Base-by-base conservation (phyloP, 2,329 filamentous ascomycete species). In the Dissoconium aciculare region DNA sequence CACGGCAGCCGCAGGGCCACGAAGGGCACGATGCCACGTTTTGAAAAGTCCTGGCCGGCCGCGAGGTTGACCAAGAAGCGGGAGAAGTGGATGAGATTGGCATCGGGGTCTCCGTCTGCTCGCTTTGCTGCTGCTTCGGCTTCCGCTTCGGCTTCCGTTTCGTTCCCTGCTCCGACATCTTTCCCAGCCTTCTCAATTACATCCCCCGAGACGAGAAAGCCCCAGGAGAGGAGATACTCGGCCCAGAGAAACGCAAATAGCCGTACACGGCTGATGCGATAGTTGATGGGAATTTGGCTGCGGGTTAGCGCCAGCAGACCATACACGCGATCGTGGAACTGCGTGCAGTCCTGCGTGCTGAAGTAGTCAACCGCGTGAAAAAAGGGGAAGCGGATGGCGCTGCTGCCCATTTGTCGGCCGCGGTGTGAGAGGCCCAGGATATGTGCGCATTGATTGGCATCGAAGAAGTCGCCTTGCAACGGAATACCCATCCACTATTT, bases 391-490 rank as follows among this genome's bases (percentile, higher is more conserved):
- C 28, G 12, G 17, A 11, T 5, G 9, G 12, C 2, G 17, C 28
- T 24, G 5, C 28, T 23, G 17, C n/a, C n/a, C n/a, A n/a, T n/a
- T n/a, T n/a, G n/a, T n/a, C n/a, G n/a, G n/a, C n/a, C n/a, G n/a
- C 31, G 31, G 3, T 39, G 37, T 11, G 17, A 34, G 15, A 16
- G 11, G 8, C 8, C 12, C 9, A 30, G 23, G 9, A 26, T 32
- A n/a, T 21, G 15, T n/a, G n/a, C 8, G 19, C 34, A n/a, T 21
- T 39, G n/a, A 15, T 32, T 2, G 15, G 27, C 3, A 31, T 29
- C 2, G 32, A 33, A 3, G 15, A 19, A 10, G 15, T 31, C 5
- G 35, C 23, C 21, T 38, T 14, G 31, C 15, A 11, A 34, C 35
- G 10, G 31, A 33, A 6, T 23, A 26, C 5, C 15, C 38, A 5